Percentiles rank a stretch among this genome's conserved stretches.
Conservation (phyloP, 331 rosid genomes). For the Rhamnella rubrinervis region DNA sequence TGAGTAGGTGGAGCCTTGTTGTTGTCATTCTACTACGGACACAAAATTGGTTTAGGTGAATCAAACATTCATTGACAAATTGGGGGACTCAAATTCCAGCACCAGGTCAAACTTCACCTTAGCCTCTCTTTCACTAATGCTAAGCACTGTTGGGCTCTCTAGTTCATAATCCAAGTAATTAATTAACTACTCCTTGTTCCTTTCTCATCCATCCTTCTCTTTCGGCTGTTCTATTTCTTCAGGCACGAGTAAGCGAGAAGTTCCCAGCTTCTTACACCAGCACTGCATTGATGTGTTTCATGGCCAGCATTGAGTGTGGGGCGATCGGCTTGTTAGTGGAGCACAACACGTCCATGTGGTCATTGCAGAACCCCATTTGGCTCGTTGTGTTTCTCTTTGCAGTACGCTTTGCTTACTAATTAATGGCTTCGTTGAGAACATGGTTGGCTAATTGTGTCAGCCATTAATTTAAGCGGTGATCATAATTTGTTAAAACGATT, state of each 20-base stretch:
- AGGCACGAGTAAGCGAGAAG: slow-evolving; percentile 62
- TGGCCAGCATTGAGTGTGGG: slow-evolving; percentile 66
- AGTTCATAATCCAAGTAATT: slow-evolving; percentile 80
- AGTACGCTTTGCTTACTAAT: slow-evolving; percentile 28
- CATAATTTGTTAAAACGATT: too few relatives aligned
- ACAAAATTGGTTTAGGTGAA: slow-evolving; percentile 42
- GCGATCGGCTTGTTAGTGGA: slow-evolving; percentile 47
- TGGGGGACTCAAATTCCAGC: slow-evolving; percentile 16
- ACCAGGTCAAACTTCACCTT: slow-evolving; percentile 17
- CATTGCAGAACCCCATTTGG: slow-evolving; percentile 39
- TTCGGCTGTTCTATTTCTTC: not conserved
- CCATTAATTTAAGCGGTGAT: not conserved
- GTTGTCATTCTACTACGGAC: slow-evolving; percentile 77
- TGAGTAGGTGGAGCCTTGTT: slow-evolving; percentile 76
- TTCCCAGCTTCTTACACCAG: slow-evolving; percentile 83
- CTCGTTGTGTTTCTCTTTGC: slow-evolving; percentile 55
- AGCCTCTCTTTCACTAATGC: slow-evolving; percentile 48
- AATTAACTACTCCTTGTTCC: not conserved
- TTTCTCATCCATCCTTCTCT: not conserved
- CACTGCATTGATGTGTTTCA: slow-evolving; percentile 51
- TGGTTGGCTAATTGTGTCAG: slow-evolving; percentile 1
- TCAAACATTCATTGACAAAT: slow-evolving; percentile 50
- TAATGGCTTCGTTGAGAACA: not conserved
- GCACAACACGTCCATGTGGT: slow-evolving; percentile 53
- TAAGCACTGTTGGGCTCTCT: slow-evolving; percentile 59